Evolutionary conservation across 495 filamentous ascomycete species (phyloP).

Genomic region (Penicillium atrosanguineum): DNA sequence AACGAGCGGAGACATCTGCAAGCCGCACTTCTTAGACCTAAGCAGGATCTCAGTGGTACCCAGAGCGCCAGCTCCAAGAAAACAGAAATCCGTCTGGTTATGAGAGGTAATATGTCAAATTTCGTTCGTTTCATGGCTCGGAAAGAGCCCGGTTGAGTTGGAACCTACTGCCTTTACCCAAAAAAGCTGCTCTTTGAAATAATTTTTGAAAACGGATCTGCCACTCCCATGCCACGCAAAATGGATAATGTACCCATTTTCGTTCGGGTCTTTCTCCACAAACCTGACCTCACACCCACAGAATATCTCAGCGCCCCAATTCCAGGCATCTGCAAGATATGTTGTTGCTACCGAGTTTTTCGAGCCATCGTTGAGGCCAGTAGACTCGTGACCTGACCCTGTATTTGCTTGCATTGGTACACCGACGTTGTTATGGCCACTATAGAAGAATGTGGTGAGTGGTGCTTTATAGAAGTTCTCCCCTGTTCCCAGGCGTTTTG

Average conservation of each 20-base stretch:
- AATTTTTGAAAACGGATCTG: slow-evolving; percentile 53
- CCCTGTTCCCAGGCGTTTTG: slow-evolving; percentile 45
- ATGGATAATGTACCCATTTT: slow-evolving; percentile 58
- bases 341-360: slow-evolving; percentile 65
- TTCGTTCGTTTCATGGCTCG: not conserved
- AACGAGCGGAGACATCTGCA: slow-evolving; percentile 54
- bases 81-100: not conserved
- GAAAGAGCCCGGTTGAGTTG: not conserved
- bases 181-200: slow-evolving; percentile 61
- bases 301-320: slow-evolving; percentile 73
- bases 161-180: slow-evolving; percentile 64
- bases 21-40: slow-evolving; percentile 57
- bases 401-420: slow-evolving; percentile 60
- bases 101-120: not conserved
- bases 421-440: slow-evolving; percentile 58
- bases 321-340: slow-evolving; percentile 70
- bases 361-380: slow-evolving; percentile 65
- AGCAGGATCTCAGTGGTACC: not conserved
- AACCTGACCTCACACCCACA: slow-evolving; percentile 69
- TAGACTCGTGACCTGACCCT: slow-evolving; percentile 59
- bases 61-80: not conserved
- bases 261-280: slow-evolving; percentile 51
- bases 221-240: slow-evolving; percentile 65
- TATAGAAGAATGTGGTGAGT: slow-evolving; percentile 60
- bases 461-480: slow-evolving; percentile 54